Base-by-base conservation (phyloP, 306 rosid species). In the Pyrus pyrifolia region DNA sequence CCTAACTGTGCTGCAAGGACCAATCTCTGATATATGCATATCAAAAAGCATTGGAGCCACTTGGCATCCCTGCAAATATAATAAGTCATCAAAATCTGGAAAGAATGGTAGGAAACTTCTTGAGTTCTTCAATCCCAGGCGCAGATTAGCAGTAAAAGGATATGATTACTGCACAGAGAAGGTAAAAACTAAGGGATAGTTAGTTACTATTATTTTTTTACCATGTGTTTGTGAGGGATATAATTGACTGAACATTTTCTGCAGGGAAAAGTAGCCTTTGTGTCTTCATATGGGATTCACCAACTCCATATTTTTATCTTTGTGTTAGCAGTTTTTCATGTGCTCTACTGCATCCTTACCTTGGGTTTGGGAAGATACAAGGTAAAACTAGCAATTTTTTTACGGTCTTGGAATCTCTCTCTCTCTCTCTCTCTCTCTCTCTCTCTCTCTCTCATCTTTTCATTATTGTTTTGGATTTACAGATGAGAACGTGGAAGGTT, bases 291-390 rank as follows among this genome's bases (percentile, higher is more conserved):
- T 80, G 98, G 88, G 33, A 88, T 92, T 82, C 98, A 95, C 78
- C 89, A 95, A 86, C 96, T 95, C 62, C 98, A 95, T 62, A 57
- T 92, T 8, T 95, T 95, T 86, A 95, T 95, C 72, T 92, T 95
- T 77, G 84, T 82, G 52, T 70, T 95, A 6, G 99, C 97, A 14
- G 10, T 81, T 59, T 84, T 82, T 81, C 98, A 95, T 71, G 79
- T 95, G 14, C 79, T 92, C 4, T 89, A 88, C 19, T 95, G 98
- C 87, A 84, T 90, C 27, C 23, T 64, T 61, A 94, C 95, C 30
- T 57, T 89, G 69, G 72, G 70, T 78, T 77, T 94, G 61, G 97
- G 98, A 60, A 88, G 90, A 84, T 76, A 79, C 25, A 94, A 94
- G 95, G 94, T 91, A 71, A 29, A 55, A n/a, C 21, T 35, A 18